Conservation (phyloP, 148 eudicot genomes). For the Dianthus caryophyllus region DNA sequence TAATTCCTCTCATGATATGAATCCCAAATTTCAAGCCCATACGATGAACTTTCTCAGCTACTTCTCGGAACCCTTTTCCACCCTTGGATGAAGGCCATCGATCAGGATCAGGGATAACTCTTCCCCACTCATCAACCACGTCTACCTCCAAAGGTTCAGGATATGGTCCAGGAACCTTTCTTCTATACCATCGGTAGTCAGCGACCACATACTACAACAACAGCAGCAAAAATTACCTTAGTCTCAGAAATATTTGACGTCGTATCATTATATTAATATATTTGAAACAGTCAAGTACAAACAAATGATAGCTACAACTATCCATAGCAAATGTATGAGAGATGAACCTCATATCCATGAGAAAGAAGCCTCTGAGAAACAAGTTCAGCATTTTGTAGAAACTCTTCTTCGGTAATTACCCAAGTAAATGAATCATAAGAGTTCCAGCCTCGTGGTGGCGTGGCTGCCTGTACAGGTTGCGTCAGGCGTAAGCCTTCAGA, state of each 20-base stretch:
- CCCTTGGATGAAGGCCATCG: slow-evolving; percentile 86
- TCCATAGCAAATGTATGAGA: not conserved
- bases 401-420: not conserved
- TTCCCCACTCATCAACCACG: slow-evolving; percentile 90
- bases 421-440: slow-evolving; percentile 15
- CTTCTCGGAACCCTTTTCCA: slow-evolving; percentile 71
- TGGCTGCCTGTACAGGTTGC: not conserved
- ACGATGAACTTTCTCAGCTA: slow-evolving; percentile 67
- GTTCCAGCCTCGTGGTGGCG: slow-evolving; percentile 11
- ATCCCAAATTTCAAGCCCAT: slow-evolving; percentile 97
- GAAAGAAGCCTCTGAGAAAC: slow-evolving; percentile 3
- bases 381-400: slow-evolving; percentile 10
- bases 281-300: too few species aligned
- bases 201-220: slow-evolving; percentile 78
- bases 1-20: slow-evolving; percentile 94
- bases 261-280: too few species aligned
- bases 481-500: not conserved
- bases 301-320: too few species aligned
- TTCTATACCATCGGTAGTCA: slow-evolving; percentile 95
- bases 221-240: not conserved
- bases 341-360: slow-evolving; percentile 11
- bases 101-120: slow-evolving; percentile 80
- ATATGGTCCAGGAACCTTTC: slow-evolving; percentile 56
- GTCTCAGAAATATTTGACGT: too few species aligned
- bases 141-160: slow-evolving; percentile 74